These are phyloP conservation scores for Apiotrichum brassicae DNA, from an alignment of 1,284 basidiomycete species.

Conservation along the genomic window DNA sequence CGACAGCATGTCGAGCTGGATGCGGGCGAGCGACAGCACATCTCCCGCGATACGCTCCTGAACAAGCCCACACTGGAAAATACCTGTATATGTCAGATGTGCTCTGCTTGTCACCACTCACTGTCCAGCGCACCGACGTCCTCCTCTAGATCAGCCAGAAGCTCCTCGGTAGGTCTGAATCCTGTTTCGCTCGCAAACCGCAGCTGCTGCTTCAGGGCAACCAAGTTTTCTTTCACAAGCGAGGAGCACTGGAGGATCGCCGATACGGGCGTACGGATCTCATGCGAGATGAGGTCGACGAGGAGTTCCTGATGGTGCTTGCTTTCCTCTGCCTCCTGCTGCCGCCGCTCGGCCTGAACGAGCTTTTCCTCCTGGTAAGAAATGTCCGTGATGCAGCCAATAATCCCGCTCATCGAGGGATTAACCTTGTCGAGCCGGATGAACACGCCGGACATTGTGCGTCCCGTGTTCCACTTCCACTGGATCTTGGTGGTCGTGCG, in stretches of 20 bases:
- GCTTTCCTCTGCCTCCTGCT: constrained; percentile 23
- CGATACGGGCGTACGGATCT: constrained; percentile 29
- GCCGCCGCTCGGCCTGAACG: constrained; percentile 21
- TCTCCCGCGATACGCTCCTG: constrained; percentile 49
- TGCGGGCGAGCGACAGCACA: constrained; percentile 44
- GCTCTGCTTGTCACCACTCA: background rate
- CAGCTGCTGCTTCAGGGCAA: constrained; percentile 19
- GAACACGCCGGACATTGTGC: constrained; percentile 27
- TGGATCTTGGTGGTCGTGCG: constrained; percentile 10
- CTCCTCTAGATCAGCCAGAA: constrained; percentile 34
- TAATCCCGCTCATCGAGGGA: constrained; percentile 28
- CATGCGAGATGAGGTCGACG: constrained; percentile 33
- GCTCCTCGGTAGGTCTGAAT: constrained; percentile 12
- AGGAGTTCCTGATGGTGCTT: constrained; percentile 31
- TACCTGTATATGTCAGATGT: constrained; percentile 13
- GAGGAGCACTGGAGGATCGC: constrained; percentile 32
- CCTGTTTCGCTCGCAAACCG: background rate
- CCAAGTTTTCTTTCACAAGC: constrained; percentile 30
- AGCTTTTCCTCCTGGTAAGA: constrained; percentile 34
- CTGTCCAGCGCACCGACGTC: constrained; percentile 35
- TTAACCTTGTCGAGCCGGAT: constrained; percentile 33
- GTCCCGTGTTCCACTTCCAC: constrained; percentile 38
- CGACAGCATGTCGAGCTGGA: constrained; percentile 40
- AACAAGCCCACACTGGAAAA: constrained; percentile 43
- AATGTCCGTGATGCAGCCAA: constrained; percentile 40